Percentiles rank a stretch among this genome's conserved stretches.
These are phyloP conservation scores for Teratosphaeria nubilosa DNA, from an alignment of 2,329 filamentous ascomycete species.

Conservation along the genomic window DNA sequence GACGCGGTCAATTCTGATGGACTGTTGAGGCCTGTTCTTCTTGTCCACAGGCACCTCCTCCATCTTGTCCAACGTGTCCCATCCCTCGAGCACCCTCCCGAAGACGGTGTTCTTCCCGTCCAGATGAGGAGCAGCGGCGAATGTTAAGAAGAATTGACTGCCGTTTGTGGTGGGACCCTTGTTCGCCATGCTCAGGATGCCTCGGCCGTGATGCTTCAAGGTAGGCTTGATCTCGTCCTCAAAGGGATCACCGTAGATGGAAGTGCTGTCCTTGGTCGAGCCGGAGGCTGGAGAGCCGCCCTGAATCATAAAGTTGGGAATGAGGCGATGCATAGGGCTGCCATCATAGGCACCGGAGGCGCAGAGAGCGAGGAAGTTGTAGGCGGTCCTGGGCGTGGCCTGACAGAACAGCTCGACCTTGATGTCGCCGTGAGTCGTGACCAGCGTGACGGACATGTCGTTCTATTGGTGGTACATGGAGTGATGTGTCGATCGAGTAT, in stretches of 20 bases:
- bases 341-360: slow-evolving; percentile 66
- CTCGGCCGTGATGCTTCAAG: slow-evolving; percentile 83
- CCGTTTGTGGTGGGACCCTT: slow-evolving; percentile 88
- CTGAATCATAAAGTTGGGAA: slow-evolving; percentile 73
- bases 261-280: slow-evolving; percentile 38
- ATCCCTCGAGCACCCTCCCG: slow-evolving; percentile 54
- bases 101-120: slow-evolving; percentile 81
- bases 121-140: slow-evolving; percentile 67
- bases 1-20: slow-evolving; percentile 55
- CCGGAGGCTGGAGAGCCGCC: slow-evolving; percentile 49
- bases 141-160: slow-evolving; percentile 74
- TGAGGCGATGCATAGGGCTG: slow-evolving; percentile 70
- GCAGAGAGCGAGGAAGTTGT: slow-evolving; percentile 84
- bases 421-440: slow-evolving; percentile 80
- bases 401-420: slow-evolving; percentile 97
- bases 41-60: slow-evolving; percentile 65
- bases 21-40: slow-evolving; percentile 63
- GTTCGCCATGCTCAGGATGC: slow-evolving; percentile 92
- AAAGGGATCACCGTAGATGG: slow-evolving; percentile 63
- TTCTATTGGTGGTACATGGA: not conserved
- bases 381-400: slow-evolving; percentile 78
- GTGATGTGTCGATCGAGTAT: no score
- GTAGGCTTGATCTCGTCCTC: slow-evolving; percentile 68
- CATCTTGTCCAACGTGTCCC: slow-evolving; percentile 57
- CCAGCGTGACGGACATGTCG: slow-evolving; percentile 50